Percentiles rank a stretch among this genome's conserved stretches.
These are phyloP conservation scores for Xerophyta viscosa DNA, from an alignment of 106 monocot genomes.

Conservation along the genomic window DNA sequence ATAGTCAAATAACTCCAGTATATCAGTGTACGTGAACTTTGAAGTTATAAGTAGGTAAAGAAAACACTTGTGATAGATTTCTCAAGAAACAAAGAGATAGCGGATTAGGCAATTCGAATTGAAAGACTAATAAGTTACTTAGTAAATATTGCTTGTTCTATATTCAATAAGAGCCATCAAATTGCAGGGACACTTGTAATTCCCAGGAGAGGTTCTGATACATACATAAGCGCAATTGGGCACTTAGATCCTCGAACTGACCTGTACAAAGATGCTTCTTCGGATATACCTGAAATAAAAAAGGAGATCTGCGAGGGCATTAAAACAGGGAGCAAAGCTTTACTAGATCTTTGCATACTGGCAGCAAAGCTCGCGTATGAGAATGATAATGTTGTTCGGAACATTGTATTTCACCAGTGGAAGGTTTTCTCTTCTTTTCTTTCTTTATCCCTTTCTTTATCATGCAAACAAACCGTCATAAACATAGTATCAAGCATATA, in stretches of 20 bases:
- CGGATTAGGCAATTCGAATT: too few relatives aligned
- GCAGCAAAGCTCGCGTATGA: slow-evolving; percentile 60
- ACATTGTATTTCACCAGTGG: slow-evolving; percentile 31
- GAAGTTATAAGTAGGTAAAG: too few relatives aligned
- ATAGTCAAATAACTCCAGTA: too few relatives aligned
- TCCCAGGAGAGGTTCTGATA: slow-evolving; percentile 35
- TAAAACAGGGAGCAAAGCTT: slow-evolving; percentile 6
- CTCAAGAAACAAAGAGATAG: too few relatives aligned
- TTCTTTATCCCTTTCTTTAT: not conserved
- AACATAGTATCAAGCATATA: too few relatives aligned
- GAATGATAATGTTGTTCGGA: slow-evolving; percentile 32
- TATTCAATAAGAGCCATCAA: not conserved
- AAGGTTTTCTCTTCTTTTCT: slow-evolving; percentile 23
- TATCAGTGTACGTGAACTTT: too few relatives aligned
- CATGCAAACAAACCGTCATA: not conserved
- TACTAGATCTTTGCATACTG: slow-evolving; percentile 55
- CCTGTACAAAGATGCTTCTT: slow-evolving; percentile 9
- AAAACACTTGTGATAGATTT: too few relatives aligned
- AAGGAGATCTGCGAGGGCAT: not conserved
- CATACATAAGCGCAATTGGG: slow-evolving; percentile 34
- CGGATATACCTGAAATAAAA: not conserved
- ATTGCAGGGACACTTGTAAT: slow-evolving; percentile 26
- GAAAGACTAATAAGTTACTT: too few relatives aligned
- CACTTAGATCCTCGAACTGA: slow-evolving; percentile 42
- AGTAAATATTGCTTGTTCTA: too few relatives aligned